Evolutionary conservation across 805 yeast genomes (phyloP).

Genomic region (Sugiyamaella mastotermitis): DNA sequence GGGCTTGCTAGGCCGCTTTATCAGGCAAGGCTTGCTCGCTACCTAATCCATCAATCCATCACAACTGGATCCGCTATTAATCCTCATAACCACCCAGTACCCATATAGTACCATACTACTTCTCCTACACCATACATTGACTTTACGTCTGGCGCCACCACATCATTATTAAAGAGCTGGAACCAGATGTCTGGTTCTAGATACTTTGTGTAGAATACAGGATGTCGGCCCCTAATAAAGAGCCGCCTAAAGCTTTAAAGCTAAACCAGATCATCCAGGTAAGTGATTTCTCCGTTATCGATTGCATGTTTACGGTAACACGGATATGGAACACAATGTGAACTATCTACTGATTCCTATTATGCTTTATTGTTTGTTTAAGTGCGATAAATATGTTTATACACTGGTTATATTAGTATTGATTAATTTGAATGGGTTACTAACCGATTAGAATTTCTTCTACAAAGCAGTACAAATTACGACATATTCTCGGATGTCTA

Average conservation of each 20-base stretch:
- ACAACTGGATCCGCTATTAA: too few species aligned
- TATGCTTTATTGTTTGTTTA: not conserved
- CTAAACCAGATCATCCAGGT: constrained; percentile 1
- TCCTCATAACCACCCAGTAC: too few species aligned
- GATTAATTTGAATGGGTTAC: not conserved
- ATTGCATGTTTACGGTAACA: too few species aligned
- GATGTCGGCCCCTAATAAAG: too few species aligned
- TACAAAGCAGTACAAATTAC: not conserved
- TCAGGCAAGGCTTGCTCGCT: too few species aligned
- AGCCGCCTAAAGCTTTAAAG: too few species aligned
- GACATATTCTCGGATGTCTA: not conserved
- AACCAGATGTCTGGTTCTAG: not conserved
- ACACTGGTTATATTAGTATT: not conserved
- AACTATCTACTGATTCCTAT: not conserved
- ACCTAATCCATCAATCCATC: too few species aligned
- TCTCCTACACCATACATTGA: too few species aligned
- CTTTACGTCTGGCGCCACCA: too few species aligned
- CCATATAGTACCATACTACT: too few species aligned
- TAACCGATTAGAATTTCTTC: not conserved
- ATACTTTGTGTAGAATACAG: not conserved
- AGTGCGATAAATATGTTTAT: not conserved
- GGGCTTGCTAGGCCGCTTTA: too few species aligned
- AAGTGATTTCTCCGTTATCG: not conserved
- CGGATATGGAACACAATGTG: too few species aligned
- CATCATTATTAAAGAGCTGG: not conserved